Base-by-base conservation (phyloP, 1,139 yeast genomes). In the Hansenula sp. region DNA sequence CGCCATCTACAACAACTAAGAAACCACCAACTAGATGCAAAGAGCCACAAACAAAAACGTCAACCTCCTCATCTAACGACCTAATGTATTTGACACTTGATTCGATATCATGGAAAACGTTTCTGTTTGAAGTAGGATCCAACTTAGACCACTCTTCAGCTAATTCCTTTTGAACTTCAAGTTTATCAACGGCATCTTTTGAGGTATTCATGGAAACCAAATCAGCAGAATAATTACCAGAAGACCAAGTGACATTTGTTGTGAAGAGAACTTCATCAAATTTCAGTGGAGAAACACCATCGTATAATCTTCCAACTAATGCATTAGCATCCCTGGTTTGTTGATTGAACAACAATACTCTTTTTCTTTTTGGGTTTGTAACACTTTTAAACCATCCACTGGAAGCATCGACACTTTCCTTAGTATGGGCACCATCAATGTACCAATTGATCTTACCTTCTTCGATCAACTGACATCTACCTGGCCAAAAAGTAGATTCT, bases 371-470 rank as follows among this genome's bases (percentile, higher is more conserved):
- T 1, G 52, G 43, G 6, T 38, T 38, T n/a, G 41, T 19, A n/a
- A 49, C 50, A 13, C 48, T 33, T 32, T 69, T 72, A 57, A 85
- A 88, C 99, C 99, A 93, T 12, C 67, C 67, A 0, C 93, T 76
- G 0, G 97, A 87, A 15, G 82, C 95, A 27, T 72, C 72, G 30
- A 94, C 79, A 46, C 96, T 87, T 58, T 93, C 99, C 36, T 77
- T 68, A 0, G 99, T 94, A 58, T 94, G 99, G 0, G 99, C 99
- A 33, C 99, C 99, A 65, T 94, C 99, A 13, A 93, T 68, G 54
- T 70, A 82, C 96, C 96, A 93, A 15, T 77, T 77, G 29, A 84
- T 70, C 10, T 70, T 71, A 38, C 67, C 75, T 12, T 68, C 68
- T 36, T 63, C 59, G 30, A 89, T 66, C 3, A 81, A 74, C 65